Base-by-base conservation (phyloP, 192 early-diverging fungal species). In the Backusella parvicylindrica region DNA sequence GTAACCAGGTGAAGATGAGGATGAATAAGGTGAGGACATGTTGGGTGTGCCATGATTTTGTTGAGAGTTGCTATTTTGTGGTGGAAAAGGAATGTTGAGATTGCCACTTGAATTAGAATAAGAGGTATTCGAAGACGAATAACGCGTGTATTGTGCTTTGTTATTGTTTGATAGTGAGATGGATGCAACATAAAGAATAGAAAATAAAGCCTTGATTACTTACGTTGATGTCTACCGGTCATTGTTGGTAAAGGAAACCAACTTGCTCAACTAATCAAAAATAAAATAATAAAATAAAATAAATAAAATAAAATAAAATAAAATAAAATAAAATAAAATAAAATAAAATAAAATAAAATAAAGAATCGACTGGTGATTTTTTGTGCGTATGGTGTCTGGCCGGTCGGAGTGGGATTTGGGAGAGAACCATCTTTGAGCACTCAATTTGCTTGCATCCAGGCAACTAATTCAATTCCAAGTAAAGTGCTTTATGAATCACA, bases 1-100 rank as follows among this genome's bases (percentile, higher is more conserved):
- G 8, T 83, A 79, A 5, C 81, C 78, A 23, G 86, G 82, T 1
- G 86, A 87, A 1, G 86, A 83, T 31, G 83, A 83, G 6, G 79
- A 80, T 0, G 84, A 76, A 47, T 85, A 87, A 11, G 86, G 86
- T 21, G 86, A 87, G 7, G 81, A 23, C 71, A 74, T 77, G 31
- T 33, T 73, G 2, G 81, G 68, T 2, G 77, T 76, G 37, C 60
- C 70, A 33, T 56, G 71, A 33, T 68, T 74, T 30, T 8, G 76
- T 68, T 31, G 64, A 16, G 13, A 30, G 21, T 33, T 40, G 21
- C 33, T 73, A 21, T 50, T 73, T 63, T 78, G 77, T n/a, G 70
- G 38, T 23, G 71, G 47, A 40, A 78, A 78, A 8, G 77, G 77
- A 41, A 78, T 73, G 50, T 78, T 78, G 41, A 78, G 49, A 67